Percentiles rank a stretch among this genome's conserved stretches.
Evolutionary conservation across 495 filamentous ascomycete species (phyloP).

Genomic region (Penicillium canescens): DNA sequence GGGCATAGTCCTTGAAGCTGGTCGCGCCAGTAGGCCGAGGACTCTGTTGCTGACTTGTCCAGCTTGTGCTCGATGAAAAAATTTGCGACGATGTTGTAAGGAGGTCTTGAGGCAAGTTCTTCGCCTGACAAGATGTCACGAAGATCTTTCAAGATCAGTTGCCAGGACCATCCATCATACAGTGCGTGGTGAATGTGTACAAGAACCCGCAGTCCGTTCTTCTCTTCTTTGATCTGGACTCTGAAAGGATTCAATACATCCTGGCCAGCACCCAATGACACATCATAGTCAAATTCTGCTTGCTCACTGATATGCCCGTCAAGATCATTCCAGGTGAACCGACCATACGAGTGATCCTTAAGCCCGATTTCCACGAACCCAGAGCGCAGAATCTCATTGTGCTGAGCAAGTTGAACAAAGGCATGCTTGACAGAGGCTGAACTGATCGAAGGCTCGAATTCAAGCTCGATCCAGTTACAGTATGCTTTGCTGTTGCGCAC

Average conservation of each 20-base stretch:
- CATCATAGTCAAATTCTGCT: slow-evolving; percentile 27
- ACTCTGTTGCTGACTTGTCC: slow-evolving; percentile 41
- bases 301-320: slow-evolving; percentile 42
- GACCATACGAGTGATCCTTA: slow-evolving; percentile 51
- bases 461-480: slow-evolving; percentile 71
- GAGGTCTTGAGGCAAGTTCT: slow-evolving; percentile 20
- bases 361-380: slow-evolving; percentile 59
- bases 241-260: slow-evolving; percentile 59
- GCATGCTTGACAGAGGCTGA: slow-evolving; percentile 37
- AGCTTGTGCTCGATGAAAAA: slow-evolving; percentile 35
- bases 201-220: slow-evolving; percentile 33
- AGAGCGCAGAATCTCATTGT: slow-evolving; percentile 67
- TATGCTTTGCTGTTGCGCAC: slow-evolving; percentile 55
- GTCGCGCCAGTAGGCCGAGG: slow-evolving; percentile 64
- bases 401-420: slow-evolving; percentile 46
- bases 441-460: slow-evolving; percentile 35
- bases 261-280: slow-evolving; percentile 24
- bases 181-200: slow-evolving; percentile 70
- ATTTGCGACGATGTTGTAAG: slow-evolving; percentile 27
- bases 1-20: slow-evolving; percentile 46
- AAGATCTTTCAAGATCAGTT: slow-evolving; percentile 68
- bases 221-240: slow-evolving; percentile 45
- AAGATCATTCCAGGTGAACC: slow-evolving; percentile 60
- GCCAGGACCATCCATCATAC: slow-evolving; percentile 85
- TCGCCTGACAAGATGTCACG: slow-evolving; percentile 30